Percentiles rank a stretch among this genome's conserved stretches.
Evolutionary conservation across 768 basidiomycete species (phyloP).

Genomic region (Tulasnella calospora): DNA sequence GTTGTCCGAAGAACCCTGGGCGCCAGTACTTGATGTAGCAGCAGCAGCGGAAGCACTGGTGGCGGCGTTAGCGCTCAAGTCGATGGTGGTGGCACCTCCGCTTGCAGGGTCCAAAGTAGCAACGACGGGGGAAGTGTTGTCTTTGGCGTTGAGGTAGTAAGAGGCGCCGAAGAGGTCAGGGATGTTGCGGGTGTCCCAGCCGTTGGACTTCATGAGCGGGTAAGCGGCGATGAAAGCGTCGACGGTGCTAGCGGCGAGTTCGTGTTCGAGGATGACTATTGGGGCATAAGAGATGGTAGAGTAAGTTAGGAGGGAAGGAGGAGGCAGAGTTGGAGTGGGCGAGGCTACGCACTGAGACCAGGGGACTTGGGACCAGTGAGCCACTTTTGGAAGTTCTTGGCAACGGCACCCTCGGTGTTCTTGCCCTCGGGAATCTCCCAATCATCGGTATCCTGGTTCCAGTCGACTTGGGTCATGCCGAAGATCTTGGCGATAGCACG

Average conservation of each 20-base stretch:
- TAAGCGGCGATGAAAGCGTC: slow-evolving; percentile 61
- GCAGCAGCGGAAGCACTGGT: background rate
- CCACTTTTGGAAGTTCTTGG: slow-evolving; percentile 47
- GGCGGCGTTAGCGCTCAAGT: background rate
- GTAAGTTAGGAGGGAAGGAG: background rate
- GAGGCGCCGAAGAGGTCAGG: slow-evolving; percentile 45
- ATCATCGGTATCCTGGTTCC: slow-evolving; percentile 66
- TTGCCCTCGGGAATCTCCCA: slow-evolving; percentile 33
- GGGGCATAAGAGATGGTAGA: too few species aligned
- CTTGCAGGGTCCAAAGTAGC: background rate
- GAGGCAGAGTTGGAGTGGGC: background rate
- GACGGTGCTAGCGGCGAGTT: slow-evolving; percentile 57
- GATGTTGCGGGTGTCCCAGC: slow-evolving; percentile 56
- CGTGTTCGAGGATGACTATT: slow-evolving; percentile 74
- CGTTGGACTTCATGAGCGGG: slow-evolving; percentile 57
- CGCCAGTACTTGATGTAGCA: background rate
- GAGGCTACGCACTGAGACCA: slow-evolving; percentile 47
- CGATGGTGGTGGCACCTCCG: background rate
- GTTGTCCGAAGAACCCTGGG: background rate
- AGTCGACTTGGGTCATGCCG: slow-evolving; percentile 75
- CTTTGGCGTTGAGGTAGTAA: slow-evolving; percentile 37
- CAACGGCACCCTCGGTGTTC: slow-evolving; percentile 48
- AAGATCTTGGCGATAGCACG: slow-evolving; percentile 82
- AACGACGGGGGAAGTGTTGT: slow-evolving; percentile 25
- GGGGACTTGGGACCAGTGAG: slow-evolving; percentile 60